These are phyloP conservation scores for Sclerospora graminicola DNA, from an alignment of 352 stramenopile species.

Conservation along the genomic window DNA sequence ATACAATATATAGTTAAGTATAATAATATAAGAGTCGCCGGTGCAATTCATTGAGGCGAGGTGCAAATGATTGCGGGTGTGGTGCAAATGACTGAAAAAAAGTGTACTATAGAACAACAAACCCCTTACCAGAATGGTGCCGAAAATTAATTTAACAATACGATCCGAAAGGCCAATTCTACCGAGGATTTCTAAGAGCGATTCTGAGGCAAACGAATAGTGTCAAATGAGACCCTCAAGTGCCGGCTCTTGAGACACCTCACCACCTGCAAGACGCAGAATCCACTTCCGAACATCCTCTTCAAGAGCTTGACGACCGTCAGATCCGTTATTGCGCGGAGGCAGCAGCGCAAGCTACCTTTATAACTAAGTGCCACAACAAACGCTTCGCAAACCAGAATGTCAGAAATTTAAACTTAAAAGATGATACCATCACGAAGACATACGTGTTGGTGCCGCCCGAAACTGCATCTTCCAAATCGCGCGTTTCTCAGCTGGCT, in stretches of 20 bases:
- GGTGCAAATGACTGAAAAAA: no score
- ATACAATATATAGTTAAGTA: no score
- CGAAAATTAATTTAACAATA: no score
- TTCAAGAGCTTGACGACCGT: slow-evolving; percentile 8
- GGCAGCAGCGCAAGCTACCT: slow-evolving; percentile 38
- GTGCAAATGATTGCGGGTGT: no score
- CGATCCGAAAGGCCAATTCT: no score
- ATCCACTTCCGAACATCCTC: slow-evolving; percentile 54
- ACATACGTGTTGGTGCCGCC: slow-evolving; percentile 16
- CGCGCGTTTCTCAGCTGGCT: slow-evolving; percentile 15
- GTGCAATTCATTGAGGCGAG: no score
- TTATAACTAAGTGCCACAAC: slow-evolving; percentile 44
- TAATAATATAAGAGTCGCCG: no score
- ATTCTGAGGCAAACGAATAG: no score
- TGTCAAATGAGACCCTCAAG: slow-evolving; percentile 29
- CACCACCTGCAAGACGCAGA: slow-evolving; percentile 42
- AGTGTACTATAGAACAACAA: no score
- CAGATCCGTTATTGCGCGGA: slow-evolving; percentile 4
- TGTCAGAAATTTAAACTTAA: background rate
- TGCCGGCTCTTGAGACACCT: slow-evolving; percentile 38
- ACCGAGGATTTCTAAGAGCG: no score
- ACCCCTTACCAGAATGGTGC: no score
- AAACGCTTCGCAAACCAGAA: slow-evolving; percentile 27
- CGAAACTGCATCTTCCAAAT: slow-evolving; percentile 46
- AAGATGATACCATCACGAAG: background rate